phyloP scores from a whole-genome alignment of 1,284 basidiomycete species.

The Agaricales sp. region DNA sequence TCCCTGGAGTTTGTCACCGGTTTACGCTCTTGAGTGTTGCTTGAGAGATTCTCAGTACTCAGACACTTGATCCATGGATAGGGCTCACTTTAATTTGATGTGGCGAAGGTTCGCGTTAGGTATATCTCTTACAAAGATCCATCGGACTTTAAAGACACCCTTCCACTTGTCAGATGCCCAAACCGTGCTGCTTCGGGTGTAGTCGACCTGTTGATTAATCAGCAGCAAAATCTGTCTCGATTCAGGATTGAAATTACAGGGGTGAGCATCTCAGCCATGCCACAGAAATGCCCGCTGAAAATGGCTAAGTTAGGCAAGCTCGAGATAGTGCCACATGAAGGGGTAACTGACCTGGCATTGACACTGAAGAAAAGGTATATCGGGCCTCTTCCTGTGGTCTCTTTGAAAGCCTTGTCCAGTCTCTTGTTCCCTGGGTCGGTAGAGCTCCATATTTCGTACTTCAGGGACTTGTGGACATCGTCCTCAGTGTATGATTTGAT shows the following conservation, averaged over 20 bases:
- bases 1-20: slow-evolving; percentile 92
- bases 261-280: slow-evolving; percentile 93
- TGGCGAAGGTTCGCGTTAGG: slow-evolving; percentile 80
- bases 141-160: slow-evolving; percentile 90
- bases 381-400: slow-evolving; percentile 74
- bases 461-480: slow-evolving; percentile 93
- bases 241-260: slow-evolving; percentile 34
- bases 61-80: no score
- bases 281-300: slow-evolving; percentile 88
- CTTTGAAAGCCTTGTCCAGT: slow-evolving; percentile 91
- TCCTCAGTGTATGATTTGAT: slow-evolving; percentile 98
- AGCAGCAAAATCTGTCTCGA: slow-evolving; percentile 15
- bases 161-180: slow-evolving; percentile 99
- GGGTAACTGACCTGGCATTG: slow-evolving; percentile 58
- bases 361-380: slow-evolving; percentile 97
- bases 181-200: slow-evolving; percentile 80
- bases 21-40: slow-evolving; percentile 93
- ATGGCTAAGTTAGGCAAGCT: slow-evolving; percentile 5
- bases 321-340: background rate
- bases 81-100: slow-evolving; percentile 68
- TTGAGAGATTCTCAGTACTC: slow-evolving; percentile 24
- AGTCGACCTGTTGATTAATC: slow-evolving; percentile 42
- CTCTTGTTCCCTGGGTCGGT: slow-evolving; percentile 94
- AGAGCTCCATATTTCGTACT: slow-evolving; percentile 96
- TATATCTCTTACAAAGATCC: slow-evolving; percentile 94